Conservation (phyloP, 208 protist genomes). For the Leishmania arabica region DNA sequence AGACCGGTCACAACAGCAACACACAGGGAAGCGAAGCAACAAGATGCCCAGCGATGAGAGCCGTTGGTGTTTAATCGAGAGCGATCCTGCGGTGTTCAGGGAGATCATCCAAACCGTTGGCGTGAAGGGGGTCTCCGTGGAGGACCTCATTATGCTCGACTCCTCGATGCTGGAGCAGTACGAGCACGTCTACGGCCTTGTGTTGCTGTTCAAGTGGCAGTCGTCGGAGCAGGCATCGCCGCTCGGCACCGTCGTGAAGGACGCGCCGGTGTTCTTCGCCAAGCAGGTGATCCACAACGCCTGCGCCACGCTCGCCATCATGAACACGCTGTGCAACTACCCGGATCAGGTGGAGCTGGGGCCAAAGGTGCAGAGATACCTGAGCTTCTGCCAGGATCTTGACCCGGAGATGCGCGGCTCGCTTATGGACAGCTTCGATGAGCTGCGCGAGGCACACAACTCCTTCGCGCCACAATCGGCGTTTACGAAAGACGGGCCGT, state of each 20-base stretch:
- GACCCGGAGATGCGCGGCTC: slow-evolving; percentile 73
- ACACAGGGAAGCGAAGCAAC: not conserved
- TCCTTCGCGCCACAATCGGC: slow-evolving; percentile 88
- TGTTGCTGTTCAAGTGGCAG: slow-evolving; percentile 98
- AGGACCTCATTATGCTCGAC: slow-evolving; percentile 96
- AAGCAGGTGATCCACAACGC: slow-evolving; percentile 96
- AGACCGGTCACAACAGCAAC: not conserved
- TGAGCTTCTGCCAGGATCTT: slow-evolving; percentile 70
- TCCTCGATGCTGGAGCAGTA: slow-evolving; percentile 44
- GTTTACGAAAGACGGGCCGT: slow-evolving; percentile 39
- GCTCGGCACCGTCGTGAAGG: slow-evolving; percentile 37
- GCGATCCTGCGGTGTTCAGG: slow-evolving; percentile 97
- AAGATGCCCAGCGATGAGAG: slow-evolving; percentile 27
- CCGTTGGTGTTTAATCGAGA: slow-evolving; percentile 97
- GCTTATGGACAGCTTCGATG: slow-evolving; percentile 77
- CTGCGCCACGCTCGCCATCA: slow-evolving; percentile 98
- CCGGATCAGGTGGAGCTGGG: slow-evolving; percentile 90
- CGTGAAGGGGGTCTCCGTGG: slow-evolving; percentile 95
- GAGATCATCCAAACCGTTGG: slow-evolving; percentile 95
- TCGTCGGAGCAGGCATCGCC: slow-evolving; percentile 28
- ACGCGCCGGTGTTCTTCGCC: slow-evolving; percentile 94
- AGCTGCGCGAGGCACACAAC: slow-evolving; percentile 95
- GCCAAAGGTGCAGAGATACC: slow-evolving; percentile 79
- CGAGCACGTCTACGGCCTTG: slow-evolving; percentile 93
- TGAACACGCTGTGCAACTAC: slow-evolving; percentile 97